phyloP scores from a whole-genome alignment of 179 eudicot genomes.

The Sideroxylon spinosum region DNA sequence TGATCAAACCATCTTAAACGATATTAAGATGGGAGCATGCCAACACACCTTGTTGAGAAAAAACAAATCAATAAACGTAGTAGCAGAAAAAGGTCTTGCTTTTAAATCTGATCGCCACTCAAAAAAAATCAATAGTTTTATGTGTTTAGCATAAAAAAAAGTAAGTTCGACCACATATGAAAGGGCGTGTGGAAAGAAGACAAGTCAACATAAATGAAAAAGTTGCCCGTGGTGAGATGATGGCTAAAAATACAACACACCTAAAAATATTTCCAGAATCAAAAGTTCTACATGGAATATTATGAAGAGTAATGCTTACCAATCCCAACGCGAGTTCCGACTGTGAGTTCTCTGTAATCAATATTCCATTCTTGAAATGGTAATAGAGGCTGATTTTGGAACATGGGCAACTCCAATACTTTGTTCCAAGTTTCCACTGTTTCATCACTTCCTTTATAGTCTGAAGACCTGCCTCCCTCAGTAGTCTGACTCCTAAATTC shows the following conservation, averaged over 20 bases:
- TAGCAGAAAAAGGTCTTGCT: too few relatives aligned
- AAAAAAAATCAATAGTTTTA: too few relatives aligned
- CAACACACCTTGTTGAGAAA: too few relatives aligned
- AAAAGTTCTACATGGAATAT: neutral
- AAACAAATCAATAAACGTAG: too few relatives aligned
- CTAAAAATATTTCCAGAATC: neutral
- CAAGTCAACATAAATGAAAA: neutral
- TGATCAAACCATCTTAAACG: too few relatives aligned
- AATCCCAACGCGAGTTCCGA: conserved; percentile 97
- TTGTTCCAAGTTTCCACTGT: conserved; percentile 75
- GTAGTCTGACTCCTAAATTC: conserved; percentile 49
- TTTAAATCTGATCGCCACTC: too few relatives aligned
- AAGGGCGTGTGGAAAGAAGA: neutral
- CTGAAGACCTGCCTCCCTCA: conserved; percentile 41
- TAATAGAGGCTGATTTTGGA: conserved; percentile 67
- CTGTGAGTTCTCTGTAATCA: conserved; percentile 84
- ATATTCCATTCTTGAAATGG: conserved; percentile 97
- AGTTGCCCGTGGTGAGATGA: conserved; percentile 6
- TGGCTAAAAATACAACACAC: neutral
- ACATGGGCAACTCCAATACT: conserved; percentile 70
- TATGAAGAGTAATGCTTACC: conserved; percentile 44
- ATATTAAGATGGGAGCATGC: too few relatives aligned
- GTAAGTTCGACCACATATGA: neutral
- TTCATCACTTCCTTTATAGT: conserved; percentile 42
- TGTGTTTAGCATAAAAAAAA: neutral